Conservation (phyloP, 1,284 basidiomycete genomes). For the Wallemia mellicola region DNA sequence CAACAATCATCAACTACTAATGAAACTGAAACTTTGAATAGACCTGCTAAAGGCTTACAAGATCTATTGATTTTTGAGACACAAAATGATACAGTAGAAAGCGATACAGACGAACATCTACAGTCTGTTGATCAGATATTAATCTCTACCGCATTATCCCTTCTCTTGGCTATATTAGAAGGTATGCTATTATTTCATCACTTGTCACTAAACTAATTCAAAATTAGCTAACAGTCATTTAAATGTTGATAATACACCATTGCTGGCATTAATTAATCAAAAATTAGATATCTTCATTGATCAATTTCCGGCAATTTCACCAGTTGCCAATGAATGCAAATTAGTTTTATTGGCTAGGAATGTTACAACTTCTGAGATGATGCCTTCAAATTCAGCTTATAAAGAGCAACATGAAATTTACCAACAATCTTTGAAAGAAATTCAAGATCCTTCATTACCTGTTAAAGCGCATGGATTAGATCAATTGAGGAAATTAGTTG, state of each 20-base stretch:
- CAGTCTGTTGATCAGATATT: constrained; percentile 28
- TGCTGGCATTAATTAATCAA: constrained; percentile 37
- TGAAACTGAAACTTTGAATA: background rate
- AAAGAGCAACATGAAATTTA: constrained; percentile 29
- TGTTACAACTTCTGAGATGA: constrained; percentile 23
- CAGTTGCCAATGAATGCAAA: constrained; percentile 39
- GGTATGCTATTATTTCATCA: constrained; percentile 20
- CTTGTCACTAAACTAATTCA: background rate
- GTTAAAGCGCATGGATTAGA: constrained; percentile 76
- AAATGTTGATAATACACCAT: constrained; percentile 27
- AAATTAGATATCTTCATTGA: constrained; percentile 28
- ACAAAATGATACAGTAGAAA: constrained; percentile 33
- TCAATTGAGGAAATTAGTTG: constrained; percentile 44
- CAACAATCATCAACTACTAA: constrained; percentile 1
- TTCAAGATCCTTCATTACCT: constrained; percentile 79
- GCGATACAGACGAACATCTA: constrained; percentile 11
- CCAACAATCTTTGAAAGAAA: constrained; percentile 53
- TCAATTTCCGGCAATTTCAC: constrained; percentile 22
- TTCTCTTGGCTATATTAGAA: constrained; percentile 53
- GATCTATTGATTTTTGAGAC: constrained; percentile 3
- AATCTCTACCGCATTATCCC: constrained; percentile 37
- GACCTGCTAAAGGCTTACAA: constrained; percentile 3
- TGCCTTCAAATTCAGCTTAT: constrained; percentile 11
- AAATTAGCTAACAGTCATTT: constrained; percentile 33
- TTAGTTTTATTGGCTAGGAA: constrained; percentile 50